Evolutionary conservation across 2,329 filamentous ascomycete genomes (phyloP).

Genomic region (Septoria linicola): DNA sequence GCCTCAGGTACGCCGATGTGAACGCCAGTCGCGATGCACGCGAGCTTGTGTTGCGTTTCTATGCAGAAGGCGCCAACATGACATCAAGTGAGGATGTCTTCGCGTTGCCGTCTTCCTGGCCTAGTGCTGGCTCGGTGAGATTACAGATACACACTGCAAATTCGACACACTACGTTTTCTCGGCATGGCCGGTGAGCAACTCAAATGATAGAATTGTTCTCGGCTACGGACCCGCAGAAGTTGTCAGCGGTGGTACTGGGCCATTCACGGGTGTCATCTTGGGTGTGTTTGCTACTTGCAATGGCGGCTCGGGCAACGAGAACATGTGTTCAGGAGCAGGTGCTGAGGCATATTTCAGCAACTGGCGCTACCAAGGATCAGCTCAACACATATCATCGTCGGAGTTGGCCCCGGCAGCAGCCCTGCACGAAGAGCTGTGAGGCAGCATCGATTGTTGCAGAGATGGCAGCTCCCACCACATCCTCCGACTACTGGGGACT

Average conservation of each 20-base stretch:
- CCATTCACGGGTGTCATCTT: constrained; percentile 43
- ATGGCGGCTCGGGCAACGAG: constrained; percentile 35
- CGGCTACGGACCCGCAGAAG: constrained; percentile 31
- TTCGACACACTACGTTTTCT: constrained; percentile 5
- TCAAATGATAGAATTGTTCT: constrained; percentile 18
- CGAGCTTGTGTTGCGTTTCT: constrained; percentile 8
- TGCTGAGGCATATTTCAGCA: constrained; percentile 49
- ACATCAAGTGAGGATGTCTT: constrained; percentile 5
- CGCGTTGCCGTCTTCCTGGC: background rate
- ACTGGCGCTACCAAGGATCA: constrained; percentile 50
- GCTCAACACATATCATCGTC: constrained; percentile 29
- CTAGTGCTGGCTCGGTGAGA: background rate
- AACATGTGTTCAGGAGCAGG: constrained; percentile 39
- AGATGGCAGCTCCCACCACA: no score
- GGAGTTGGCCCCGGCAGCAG: constrained; percentile 1
- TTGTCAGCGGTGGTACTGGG: constrained; percentile 40
- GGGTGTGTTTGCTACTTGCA: constrained; percentile 55
- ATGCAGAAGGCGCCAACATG: constrained; percentile 7
- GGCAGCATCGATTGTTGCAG: no score
- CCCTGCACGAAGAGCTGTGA: constrained; percentile 5
- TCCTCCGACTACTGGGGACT: no score
- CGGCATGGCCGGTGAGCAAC: constrained; percentile 6
- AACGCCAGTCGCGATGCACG: background rate
- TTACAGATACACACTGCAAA: constrained; percentile 12
- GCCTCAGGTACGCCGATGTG: constrained; percentile 11